Evolutionary conservation across 2,329 filamentous ascomycete genomes (phyloP).

Genomic region (Fusarium chuoi): DNA sequence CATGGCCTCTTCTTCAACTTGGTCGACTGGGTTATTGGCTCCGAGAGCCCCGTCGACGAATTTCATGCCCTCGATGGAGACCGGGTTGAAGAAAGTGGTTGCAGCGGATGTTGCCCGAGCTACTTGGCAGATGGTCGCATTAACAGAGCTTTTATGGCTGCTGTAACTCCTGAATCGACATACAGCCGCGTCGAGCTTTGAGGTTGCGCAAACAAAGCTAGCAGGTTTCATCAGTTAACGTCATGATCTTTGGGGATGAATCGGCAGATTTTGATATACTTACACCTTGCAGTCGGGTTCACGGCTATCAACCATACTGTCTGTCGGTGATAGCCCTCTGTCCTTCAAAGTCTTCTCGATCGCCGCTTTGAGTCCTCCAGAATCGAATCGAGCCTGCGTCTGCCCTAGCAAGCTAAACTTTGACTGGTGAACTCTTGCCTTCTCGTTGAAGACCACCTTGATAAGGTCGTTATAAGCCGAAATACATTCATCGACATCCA

Average conservation of each 20-base stretch:
- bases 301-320: neutral
- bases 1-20: neutral
- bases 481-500: neutral
- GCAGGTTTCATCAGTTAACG: too few species aligned
- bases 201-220: neutral
- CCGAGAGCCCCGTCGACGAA: neutral
- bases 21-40: neutral
- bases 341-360: neutral
- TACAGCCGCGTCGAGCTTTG: neutral
- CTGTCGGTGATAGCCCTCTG: neutral
- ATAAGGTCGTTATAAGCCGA: neutral
- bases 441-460: neutral
- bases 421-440: neutral
- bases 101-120: neutral
- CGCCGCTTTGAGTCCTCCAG: neutral
- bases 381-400: neutral
- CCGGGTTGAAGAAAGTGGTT: neutral
- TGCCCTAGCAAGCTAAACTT: neutral
- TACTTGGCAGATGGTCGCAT: neutral
- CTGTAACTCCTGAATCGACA: neutral
- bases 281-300: neutral
- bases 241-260: neutral
- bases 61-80: neutral
- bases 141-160: rapidly evolving
- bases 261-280: too few species aligned